Conservation (phyloP, 2,329 filamentous ascomycete species). For the Trichoderma breve region DNA sequence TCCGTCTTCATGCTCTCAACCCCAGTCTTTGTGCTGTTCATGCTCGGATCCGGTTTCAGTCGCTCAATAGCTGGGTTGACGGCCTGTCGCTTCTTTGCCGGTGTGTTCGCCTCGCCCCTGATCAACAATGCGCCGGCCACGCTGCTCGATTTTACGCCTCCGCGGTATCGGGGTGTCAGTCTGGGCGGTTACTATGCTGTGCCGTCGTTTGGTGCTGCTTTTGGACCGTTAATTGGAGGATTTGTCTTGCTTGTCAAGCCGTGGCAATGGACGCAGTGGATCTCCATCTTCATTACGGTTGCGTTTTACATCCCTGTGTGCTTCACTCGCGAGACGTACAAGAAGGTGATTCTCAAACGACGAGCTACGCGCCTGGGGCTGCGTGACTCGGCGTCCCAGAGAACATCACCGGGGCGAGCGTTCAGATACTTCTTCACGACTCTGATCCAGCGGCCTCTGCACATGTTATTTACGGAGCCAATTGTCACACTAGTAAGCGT, state of each 20-base stretch:
- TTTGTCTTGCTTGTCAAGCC: conserved; percentile 63
- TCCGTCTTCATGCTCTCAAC: conserved; percentile 47
- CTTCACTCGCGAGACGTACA: conserved; percentile 62
- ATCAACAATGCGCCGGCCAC: conserved; percentile 62
- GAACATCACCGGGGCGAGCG: conserved; percentile 27
- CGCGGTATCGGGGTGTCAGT: conserved; percentile 53
- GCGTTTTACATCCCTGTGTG: conserved; percentile 57
- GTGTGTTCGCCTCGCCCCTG: conserved; percentile 60
- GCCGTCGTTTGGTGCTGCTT: conserved; percentile 63
- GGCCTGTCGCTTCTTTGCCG: conserved; percentile 68
- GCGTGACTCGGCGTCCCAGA: conserved; percentile 28
- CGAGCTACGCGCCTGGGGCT: conserved; percentile 40
- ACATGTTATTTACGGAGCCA: conserved; percentile 67
- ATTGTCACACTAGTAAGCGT: conserved; percentile 65
- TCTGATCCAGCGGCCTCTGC: conserved; percentile 61
- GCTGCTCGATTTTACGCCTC: conserved; percentile 59
- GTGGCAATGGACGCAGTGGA: conserved; percentile 59
- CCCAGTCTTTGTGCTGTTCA: conserved; percentile 67
- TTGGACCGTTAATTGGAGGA: conserved; percentile 64
- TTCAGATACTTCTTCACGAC: conserved; percentile 38
- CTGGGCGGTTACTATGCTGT: conserved; percentile 63
- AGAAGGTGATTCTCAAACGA: conserved; percentile 52
- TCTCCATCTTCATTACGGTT: conserved; percentile 38
- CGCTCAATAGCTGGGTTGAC: conserved; percentile 69
- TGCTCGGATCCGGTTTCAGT: conserved; percentile 66